Evolutionary conservation across 1,139 yeast species (phyloP).

Genomic region (Candida freyschussii): DNA sequence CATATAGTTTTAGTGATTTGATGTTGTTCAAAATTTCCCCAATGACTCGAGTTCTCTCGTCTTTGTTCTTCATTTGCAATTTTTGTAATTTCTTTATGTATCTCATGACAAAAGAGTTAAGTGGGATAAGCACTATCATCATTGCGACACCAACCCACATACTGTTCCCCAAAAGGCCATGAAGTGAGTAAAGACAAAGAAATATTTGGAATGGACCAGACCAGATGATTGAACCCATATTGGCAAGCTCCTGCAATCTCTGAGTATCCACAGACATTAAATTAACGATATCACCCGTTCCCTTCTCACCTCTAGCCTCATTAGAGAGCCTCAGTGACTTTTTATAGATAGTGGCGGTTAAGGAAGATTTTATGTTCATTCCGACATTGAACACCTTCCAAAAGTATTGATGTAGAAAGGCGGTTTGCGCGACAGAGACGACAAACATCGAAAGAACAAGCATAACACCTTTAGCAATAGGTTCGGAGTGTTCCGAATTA

Average conservation of each 20-base stretch:
- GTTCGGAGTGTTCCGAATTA: conserved; percentile 39
- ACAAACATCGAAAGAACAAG: conserved; percentile 81
- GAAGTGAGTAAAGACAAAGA: conserved; percentile 71
- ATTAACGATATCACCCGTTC: conserved; percentile 97
- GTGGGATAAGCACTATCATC: conserved; percentile 79
- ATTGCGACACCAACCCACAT: conserved; percentile 97
- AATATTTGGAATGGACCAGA: conserved; percentile 93
- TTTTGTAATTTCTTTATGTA: conserved; percentile 76
- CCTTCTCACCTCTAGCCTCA: conserved; percentile 73
- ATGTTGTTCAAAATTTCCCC: conserved; percentile 88
- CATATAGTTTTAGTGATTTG: conserved; percentile 86
- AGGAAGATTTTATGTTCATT: conserved; percentile 78
- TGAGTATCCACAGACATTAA: conserved; percentile 97
- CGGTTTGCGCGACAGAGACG: conserved; percentile 79
- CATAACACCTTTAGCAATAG: conserved; percentile 76
- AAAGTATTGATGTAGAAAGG: conserved; percentile 87
- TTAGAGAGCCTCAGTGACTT: conserved; percentile 78
- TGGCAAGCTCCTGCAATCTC: conserved; percentile 84
- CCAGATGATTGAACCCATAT: conserved; percentile 85
- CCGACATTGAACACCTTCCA: conserved; percentile 86
- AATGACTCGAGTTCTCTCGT: conserved; percentile 65
- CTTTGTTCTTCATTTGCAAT: conserved; percentile 63
- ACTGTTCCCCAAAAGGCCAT: conserved; percentile 74
- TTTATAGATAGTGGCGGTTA: conserved; percentile 74
- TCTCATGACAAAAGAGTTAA: conserved; percentile 71